phyloP scores from a whole-genome alignment of 441 rosid species.

The Sinapis alba region DNA sequence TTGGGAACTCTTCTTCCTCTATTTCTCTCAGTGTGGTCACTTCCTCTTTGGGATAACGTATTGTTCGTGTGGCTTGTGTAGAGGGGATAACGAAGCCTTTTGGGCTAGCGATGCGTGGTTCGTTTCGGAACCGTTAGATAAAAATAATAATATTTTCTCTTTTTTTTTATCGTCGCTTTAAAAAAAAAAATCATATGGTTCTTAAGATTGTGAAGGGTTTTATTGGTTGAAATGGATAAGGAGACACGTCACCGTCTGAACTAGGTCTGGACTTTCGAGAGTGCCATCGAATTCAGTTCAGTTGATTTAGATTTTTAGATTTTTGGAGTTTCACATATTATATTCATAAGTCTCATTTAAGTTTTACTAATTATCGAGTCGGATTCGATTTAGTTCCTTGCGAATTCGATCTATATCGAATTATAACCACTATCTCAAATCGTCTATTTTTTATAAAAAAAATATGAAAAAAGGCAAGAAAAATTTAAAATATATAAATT shows the following conservation, averaged over 20 bases:
- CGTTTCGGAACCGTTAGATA: slow-evolving; percentile 32
- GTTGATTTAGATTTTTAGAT: too few relatives aligned
- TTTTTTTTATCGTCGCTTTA: not conserved
- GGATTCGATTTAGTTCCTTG: too few relatives aligned
- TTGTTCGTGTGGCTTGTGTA: slow-evolving; percentile 19
- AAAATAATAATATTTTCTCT: not conserved
- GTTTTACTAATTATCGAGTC: too few relatives aligned
- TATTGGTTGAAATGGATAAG: slow-evolving; percentile 37
- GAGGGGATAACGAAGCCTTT: slow-evolving; percentile 36
- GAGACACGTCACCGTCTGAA: not conserved
- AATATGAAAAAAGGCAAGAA: too few relatives aligned
- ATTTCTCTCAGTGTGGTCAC: slow-evolving; percentile 3
- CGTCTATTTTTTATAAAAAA: too few relatives aligned
- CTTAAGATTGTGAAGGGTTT: not conserved
- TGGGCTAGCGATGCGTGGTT: slow-evolving; percentile 34
- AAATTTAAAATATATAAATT: too few relatives aligned
- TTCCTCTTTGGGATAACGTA: slow-evolving; percentile 26
- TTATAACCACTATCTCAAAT: too few relatives aligned
- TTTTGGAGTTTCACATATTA: too few relatives aligned
- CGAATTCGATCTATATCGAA: too few relatives aligned
- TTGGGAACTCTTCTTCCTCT: not conserved
- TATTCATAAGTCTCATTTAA: too few relatives aligned
- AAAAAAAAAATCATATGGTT: slow-evolving; percentile 15
- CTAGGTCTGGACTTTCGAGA: too few relatives aligned
- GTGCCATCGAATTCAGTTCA: too few relatives aligned